These are phyloP conservation scores for Salvia splendens DNA, from an alignment of 257 asterid genomes.

Conservation along the genomic window DNA sequence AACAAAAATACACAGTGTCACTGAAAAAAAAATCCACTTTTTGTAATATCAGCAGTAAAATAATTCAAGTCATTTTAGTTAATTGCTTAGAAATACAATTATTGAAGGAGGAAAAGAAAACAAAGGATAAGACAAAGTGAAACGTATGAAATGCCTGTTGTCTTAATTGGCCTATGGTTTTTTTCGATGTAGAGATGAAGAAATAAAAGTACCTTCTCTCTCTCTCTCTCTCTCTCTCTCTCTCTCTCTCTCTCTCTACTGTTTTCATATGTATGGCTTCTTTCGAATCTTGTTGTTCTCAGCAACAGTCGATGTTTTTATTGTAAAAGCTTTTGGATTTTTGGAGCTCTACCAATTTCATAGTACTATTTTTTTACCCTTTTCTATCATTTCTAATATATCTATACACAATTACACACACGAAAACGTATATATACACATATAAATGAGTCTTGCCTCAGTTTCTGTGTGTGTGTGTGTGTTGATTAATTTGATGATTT, in stretches of 20 bases:
- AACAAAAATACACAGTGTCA: background rate
- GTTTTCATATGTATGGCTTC: slow-evolving; percentile 64
- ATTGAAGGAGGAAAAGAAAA: slow-evolving; percentile 45
- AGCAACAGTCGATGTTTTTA: slow-evolving; percentile 59
- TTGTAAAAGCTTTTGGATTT: slow-evolving; percentile 44
- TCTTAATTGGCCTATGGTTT: slow-evolving; percentile 31
- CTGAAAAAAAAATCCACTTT: background rate
- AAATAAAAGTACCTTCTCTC: slow-evolving; percentile 61
- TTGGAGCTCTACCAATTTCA: slow-evolving; percentile 38
- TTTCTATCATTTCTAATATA: slow-evolving; percentile 5
- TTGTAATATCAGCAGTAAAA: background rate
- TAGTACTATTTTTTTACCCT: slow-evolving; percentile 37
- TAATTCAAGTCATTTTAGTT: background rate
- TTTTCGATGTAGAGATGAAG: slow-evolving; percentile 47
- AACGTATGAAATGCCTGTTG: slow-evolving; percentile 63
- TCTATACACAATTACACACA: background rate
- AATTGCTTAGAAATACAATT: slow-evolving; percentile 34
- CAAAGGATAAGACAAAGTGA: slow-evolving; percentile 74
- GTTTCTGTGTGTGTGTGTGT: background rate
- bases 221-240: slow-evolving; percentile 51
- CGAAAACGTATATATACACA: background rate
- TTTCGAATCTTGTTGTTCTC: slow-evolving; percentile 52
- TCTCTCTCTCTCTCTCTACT: slow-evolving; percentile 42
- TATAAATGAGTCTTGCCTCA: too few species aligned
- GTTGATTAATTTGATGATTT: slow-evolving; percentile 12